phyloP scores from a whole-genome alignment of 2,329 filamentous ascomycete species.

The Monilinia vaccinii-corymbosi region DNA sequence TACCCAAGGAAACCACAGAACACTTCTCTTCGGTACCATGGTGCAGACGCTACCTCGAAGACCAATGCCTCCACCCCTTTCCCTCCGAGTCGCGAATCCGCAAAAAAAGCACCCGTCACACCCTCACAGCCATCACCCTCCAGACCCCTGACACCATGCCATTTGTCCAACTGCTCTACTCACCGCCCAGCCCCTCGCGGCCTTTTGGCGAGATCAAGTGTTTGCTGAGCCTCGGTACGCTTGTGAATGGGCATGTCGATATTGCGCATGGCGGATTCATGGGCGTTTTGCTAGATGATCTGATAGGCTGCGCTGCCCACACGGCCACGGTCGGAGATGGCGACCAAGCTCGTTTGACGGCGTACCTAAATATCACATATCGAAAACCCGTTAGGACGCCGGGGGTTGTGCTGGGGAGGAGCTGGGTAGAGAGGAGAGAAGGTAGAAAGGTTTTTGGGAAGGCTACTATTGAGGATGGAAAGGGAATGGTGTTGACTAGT shows the following conservation, averaged over 20 bases:
- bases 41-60: conserved; percentile 14
- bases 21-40: conserved; percentile 17
- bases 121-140: conserved; percentile 13
- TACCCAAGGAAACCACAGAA: conserved; percentile 9
- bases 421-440: conserved; percentile 37
- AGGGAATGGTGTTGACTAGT: conserved; percentile 39
- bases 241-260: conserved; percentile 45
- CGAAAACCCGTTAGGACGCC: conserved; percentile 43
- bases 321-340: background rate
- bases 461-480: conserved; percentile 40
- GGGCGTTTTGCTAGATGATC: conserved; percentile 48
- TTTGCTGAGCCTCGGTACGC: conserved; percentile 35
- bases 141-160: conserved; percentile 14
- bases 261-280: conserved; percentile 53
- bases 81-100: conserved; percentile 1
- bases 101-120: conserved; percentile 7
- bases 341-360: conserved; percentile 33
- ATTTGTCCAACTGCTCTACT: conserved; percentile 19
- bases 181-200: background rate
- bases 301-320: conserved; percentile 29
- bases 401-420: conserved; percentile 38
- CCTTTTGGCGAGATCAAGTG: conserved; percentile 12
- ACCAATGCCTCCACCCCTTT: conserved; percentile 19
- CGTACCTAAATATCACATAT: conserved; percentile 47
- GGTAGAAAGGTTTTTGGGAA: conserved; percentile 45